These are phyloP conservation scores for Fusarium algeriense DNA, from an alignment of 2,329 filamentous ascomycete genomes.

Conservation along the genomic window DNA sequence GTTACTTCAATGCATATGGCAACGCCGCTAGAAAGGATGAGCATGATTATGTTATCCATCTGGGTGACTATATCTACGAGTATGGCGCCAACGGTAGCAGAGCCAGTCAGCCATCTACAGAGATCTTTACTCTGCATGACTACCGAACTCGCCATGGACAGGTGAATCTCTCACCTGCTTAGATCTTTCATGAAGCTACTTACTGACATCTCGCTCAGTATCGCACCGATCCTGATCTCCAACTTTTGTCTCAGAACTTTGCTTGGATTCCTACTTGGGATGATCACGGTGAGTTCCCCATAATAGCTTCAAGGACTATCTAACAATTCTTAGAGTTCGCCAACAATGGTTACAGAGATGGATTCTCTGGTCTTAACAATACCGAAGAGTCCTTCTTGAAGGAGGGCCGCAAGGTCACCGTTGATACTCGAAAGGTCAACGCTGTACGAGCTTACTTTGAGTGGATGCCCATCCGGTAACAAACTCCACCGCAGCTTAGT, in stretches of 20 bases:
- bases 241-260: slow-evolving; percentile 56
- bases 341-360: slow-evolving; percentile 75
- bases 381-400: slow-evolving; percentile 35
- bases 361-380: slow-evolving; percentile 71
- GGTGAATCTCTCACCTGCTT: background rate
- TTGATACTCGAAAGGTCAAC: slow-evolving; percentile 81
- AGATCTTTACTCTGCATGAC: slow-evolving; percentile 51
- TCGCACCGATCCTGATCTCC: slow-evolving; percentile 57
- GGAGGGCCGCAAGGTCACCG: slow-evolving; percentile 57
- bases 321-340: slow-evolving; percentile 59
- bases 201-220: slow-evolving; percentile 50
- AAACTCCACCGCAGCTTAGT: slow-evolving; percentile 50
- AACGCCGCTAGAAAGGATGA: slow-evolving; percentile 70
- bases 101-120: slow-evolving; percentile 41
- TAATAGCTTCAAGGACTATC: rapidly evolving
- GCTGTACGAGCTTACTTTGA: slow-evolving; percentile 78
- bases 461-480: slow-evolving; percentile 64
- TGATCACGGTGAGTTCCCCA: slow-evolving; percentile 17
- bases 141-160: slow-evolving; percentile 56
- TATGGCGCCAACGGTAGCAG: slow-evolving; percentile 46
- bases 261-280: slow-evolving; percentile 61
- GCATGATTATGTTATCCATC: slow-evolving; percentile 70
- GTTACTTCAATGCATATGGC: slow-evolving; percentile 71
- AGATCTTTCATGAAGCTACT: rapidly evolving
- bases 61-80: slow-evolving; percentile 76